These are phyloP conservation scores for Delonix regia DNA, from an alignment of 306 rosid genomes.

Conservation along the genomic window DNA sequence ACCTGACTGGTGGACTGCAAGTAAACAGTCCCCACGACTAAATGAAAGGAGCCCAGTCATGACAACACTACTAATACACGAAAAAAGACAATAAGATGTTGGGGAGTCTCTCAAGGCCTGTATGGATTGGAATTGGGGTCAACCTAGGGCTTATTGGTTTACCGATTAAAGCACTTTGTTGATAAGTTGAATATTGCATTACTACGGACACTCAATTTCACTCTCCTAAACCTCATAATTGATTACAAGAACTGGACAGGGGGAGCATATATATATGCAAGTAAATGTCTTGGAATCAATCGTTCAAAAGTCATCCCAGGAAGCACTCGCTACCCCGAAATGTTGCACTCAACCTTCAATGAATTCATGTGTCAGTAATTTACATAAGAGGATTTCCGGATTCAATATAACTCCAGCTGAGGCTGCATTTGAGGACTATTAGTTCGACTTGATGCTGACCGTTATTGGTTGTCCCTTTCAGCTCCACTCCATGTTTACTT, in stretches of 20 bases:
- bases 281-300: neutral
- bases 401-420: neutral
- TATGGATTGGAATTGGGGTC: neutral
- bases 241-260: neutral
- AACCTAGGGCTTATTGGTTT: neutral
- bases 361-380: neutral
- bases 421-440: neutral
- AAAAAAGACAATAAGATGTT: neutral
- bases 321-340: neutral
- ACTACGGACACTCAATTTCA: neutral
- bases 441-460: neutral
- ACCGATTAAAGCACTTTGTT: neutral
- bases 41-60: neutral
- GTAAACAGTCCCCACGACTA: neutral
- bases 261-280: neutral
- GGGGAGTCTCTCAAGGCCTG: neutral
- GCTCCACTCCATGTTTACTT: neutral
- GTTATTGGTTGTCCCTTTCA: neutral
- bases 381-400: neutral
- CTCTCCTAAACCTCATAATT: neutral
- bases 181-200: neutral
- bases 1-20: neutral
- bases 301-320: neutral
- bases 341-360: slow-evolving; percentile 1
- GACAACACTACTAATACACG: neutral